Conservation (phyloP, 108 stramenopile genomes). For the Aurantiochytrium sp. region DNA sequence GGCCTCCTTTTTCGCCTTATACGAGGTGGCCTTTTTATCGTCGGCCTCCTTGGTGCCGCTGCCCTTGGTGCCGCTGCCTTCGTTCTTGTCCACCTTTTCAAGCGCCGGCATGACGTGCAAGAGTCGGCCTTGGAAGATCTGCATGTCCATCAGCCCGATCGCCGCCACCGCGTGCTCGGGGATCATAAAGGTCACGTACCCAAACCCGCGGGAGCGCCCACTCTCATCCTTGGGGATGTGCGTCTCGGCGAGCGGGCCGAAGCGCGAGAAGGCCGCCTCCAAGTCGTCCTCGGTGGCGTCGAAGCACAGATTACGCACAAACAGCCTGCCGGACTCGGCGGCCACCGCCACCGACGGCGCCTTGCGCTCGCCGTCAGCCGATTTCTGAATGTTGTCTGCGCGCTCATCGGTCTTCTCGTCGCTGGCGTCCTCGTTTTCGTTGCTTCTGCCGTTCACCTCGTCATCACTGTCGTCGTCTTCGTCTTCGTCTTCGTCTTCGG, state of each 20-base stretch:
- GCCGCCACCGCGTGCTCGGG: slow-evolving; percentile 62
- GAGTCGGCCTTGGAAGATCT: slow-evolving; percentile 78
- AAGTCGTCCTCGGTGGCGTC: slow-evolving; percentile 83
- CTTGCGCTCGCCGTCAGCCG: slow-evolving; percentile 10
- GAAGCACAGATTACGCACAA: slow-evolving; percentile 89
- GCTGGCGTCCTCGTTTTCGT: background rate
- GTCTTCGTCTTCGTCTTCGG: background rate
- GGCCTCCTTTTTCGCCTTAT: slow-evolving; percentile 81
- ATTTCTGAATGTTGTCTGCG: background rate
- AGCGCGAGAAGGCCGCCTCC: slow-evolving; percentile 65
- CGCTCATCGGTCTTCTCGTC: background rate
- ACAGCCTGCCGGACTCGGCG: slow-evolving; percentile 59
- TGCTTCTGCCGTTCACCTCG: background rate
- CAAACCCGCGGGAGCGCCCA: slow-evolving; percentile 82
- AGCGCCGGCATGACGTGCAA: slow-evolving; percentile 73
- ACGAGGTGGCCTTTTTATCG: slow-evolving; percentile 48
- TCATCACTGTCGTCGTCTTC: background rate
- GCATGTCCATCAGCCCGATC: slow-evolving; percentile 59
- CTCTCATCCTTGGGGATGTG: slow-evolving; percentile 83
- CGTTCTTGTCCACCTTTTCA: slow-evolving; percentile 3
- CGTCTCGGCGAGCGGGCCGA: slow-evolving; percentile 69
- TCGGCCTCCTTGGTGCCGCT: background rate
- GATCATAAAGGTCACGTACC: slow-evolving; percentile 69
- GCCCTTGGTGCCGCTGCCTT: slow-evolving; percentile 1
- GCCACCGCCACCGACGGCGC: background rate